phyloP scores from a whole-genome alignment of 2,329 filamentous ascomycete genomes.

The Penicillium vulpinum region DNA sequence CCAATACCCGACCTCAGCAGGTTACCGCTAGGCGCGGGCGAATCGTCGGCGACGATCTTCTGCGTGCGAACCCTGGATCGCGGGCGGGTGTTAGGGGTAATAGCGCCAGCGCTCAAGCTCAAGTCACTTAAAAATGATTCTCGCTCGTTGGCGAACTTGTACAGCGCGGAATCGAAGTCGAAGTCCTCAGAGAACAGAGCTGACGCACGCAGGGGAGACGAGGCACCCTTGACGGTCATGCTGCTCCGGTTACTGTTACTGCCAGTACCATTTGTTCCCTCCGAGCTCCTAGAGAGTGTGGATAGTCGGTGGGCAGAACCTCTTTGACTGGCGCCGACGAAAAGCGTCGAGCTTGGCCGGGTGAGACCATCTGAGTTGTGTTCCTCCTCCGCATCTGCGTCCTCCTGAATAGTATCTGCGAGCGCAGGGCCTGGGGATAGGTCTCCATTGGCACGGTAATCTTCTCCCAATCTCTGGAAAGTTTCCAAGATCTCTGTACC shows the following conservation, averaged over 20 bases:
- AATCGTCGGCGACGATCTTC: conserved; percentile 76
- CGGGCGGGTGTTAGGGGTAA: conserved; percentile 64
- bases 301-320: conserved; percentile 47
- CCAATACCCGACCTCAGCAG: conserved; percentile 65
- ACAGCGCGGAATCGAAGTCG: conserved; percentile 88
- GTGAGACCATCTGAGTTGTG: conserved; percentile 36
- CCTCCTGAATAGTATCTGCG: conserved; percentile 62
- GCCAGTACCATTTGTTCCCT: conserved; percentile 48
- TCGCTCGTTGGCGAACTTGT: conserved; percentile 93
- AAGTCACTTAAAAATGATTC: conserved; percentile 93
- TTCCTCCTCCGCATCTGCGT: conserved; percentile 57
- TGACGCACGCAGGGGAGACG: conserved; percentile 35
- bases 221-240: conserved; percentile 56
- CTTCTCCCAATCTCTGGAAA: conserved; percentile 44
- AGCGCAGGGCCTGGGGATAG: conserved; percentile 42
- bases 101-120: conserved; percentile 80
- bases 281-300: conserved; percentile 52
- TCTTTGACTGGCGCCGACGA: conserved; percentile 26
- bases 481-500: conserved; percentile 49
- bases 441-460: conserved; percentile 41
- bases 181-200: conserved; percentile 62
- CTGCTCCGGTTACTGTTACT: conserved; percentile 69
- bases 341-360: conserved; percentile 41
- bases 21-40: conserved; percentile 39
- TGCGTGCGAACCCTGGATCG: conserved; percentile 79